Evolutionary conservation across 495 filamentous ascomycete species (phyloP).

Genomic region (Penicillium paxilli): DNA sequence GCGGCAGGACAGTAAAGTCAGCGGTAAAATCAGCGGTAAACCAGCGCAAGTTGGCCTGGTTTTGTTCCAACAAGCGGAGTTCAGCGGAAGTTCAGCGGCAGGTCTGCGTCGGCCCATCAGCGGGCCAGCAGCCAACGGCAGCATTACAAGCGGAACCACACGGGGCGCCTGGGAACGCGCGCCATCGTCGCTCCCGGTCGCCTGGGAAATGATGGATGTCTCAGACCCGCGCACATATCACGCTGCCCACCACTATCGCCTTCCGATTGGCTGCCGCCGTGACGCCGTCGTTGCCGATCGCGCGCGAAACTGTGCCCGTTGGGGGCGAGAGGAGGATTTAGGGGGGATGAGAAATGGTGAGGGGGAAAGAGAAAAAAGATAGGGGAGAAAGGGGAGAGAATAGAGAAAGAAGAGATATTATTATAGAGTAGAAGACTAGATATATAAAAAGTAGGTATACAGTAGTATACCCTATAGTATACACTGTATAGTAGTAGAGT

Average conservation of each 20-base stretch:
- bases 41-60: conserved; percentile 24
- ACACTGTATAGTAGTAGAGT: background rate
- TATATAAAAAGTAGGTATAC: too few species aligned
- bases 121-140: too few species aligned
- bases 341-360: background rate
- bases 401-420: too few species aligned
- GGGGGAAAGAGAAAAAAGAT: background rate
- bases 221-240: conserved; percentile 27
- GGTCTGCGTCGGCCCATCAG: too few species aligned
- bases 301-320: conserved; percentile 38
- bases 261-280: conserved; percentile 31
- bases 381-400: background rate
- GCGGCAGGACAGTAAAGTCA: too few species aligned
- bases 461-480: too few species aligned
- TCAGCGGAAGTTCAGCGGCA: too few species aligned
- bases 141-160: conserved; percentile 10
- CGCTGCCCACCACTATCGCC: conserved; percentile 17
- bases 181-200: conserved; percentile 27
- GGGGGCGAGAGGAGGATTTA: background rate
- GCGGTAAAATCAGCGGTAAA: too few species aligned
- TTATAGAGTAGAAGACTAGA: too few species aligned
- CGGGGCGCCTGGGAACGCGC: conserved; percentile 26
- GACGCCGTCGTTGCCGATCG: conserved; percentile 44
- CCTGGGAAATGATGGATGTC: conserved; percentile 22
- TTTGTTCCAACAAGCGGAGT: too few species aligned